Evolutionary conservation across 768 basidiomycete genomes (phyloP).

Genomic region (Mycena kentingensis): DNA sequence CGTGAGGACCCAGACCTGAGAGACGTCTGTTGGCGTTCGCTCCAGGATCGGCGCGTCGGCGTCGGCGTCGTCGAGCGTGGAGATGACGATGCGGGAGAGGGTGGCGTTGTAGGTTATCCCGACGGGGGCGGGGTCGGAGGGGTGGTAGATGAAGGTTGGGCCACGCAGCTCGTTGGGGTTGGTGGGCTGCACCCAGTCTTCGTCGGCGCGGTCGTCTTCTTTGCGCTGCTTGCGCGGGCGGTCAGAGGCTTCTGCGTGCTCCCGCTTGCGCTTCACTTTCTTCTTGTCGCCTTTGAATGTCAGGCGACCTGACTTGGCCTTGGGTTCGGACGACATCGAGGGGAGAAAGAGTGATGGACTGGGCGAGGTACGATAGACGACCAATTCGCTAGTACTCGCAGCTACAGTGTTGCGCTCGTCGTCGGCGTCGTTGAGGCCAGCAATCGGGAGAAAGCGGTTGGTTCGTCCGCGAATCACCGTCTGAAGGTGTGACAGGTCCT

Average conservation of each 20-base stretch:
- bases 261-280: slow-evolving; percentile 79
- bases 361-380: neutral
- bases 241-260: slow-evolving; percentile 51
- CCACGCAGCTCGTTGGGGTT: slow-evolving; percentile 75
- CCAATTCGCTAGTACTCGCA: slow-evolving; percentile 18
- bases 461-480: too few relatives aligned
- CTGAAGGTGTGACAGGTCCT: too few relatives aligned
- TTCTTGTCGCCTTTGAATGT: slow-evolving; percentile 89
- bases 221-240: slow-evolving; percentile 50
- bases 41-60: slow-evolving; percentile 56
- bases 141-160: slow-evolving; percentile 84
- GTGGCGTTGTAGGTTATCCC: slow-evolving; percentile 79
- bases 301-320: slow-evolving; percentile 72
- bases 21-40: slow-evolving; percentile 75
- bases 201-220: slow-evolving; percentile 64
- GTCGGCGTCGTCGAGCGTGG: slow-evolving; percentile 54
- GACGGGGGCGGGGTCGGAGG: slow-evolving; percentile 76
- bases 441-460: too few relatives aligned
- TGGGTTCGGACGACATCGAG: slow-evolving; percentile 39
- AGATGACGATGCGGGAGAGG: slow-evolving; percentile 68
- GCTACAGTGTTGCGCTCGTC: too few relatives aligned
- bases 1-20: slow-evolving; percentile 91
- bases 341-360: neutral
- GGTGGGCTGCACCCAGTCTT: slow-evolving; percentile 81
- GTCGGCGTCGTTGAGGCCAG: too few relatives aligned